These are phyloP conservation scores for Bipolaris sorokiniana DNA, from an alignment of 2,329 filamentous ascomycete species.

Conservation along the genomic window DNA sequence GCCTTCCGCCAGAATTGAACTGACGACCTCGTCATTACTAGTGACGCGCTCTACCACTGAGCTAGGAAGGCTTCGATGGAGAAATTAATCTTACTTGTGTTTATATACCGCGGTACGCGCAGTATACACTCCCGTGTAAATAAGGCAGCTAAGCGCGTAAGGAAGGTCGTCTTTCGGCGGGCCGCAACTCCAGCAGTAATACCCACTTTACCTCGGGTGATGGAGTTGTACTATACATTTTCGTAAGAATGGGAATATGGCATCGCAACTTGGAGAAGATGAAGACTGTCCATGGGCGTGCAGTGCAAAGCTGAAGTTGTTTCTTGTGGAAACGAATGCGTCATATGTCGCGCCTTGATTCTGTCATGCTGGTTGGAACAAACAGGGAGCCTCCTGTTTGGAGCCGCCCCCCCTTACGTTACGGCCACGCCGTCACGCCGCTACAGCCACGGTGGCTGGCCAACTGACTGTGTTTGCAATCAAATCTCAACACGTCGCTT, in stretches of 20 bases:
- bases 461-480: conserved; percentile 1
- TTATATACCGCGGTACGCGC: background rate
- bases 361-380: conserved; percentile 2
- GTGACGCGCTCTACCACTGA: conserved; percentile 43
- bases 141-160: background rate
- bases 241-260: too few species aligned
- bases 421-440: background rate
- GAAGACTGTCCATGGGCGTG: background rate
- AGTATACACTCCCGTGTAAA: background rate
- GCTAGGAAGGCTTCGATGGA: conserved; percentile 30
- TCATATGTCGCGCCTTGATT: background rate
- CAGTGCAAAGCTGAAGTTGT: background rate
- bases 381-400: conserved; percentile 1
- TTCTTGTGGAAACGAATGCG: conserved; percentile 1
- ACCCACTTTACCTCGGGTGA: conserved; percentile 1
- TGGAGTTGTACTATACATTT: background rate
- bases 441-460: background rate
- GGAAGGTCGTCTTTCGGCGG: background rate
- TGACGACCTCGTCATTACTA: conserved; percentile 43
- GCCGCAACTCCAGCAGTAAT: background rate
- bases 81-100: background rate
- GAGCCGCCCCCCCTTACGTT: conserved; percentile 1
- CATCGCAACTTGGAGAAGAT: too few species aligned
- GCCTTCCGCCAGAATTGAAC: conserved; percentile 38
- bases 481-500: background rate